phyloP scores from a whole-genome alignment of 331 rosid genomes.

The Acacia concinna region DNA sequence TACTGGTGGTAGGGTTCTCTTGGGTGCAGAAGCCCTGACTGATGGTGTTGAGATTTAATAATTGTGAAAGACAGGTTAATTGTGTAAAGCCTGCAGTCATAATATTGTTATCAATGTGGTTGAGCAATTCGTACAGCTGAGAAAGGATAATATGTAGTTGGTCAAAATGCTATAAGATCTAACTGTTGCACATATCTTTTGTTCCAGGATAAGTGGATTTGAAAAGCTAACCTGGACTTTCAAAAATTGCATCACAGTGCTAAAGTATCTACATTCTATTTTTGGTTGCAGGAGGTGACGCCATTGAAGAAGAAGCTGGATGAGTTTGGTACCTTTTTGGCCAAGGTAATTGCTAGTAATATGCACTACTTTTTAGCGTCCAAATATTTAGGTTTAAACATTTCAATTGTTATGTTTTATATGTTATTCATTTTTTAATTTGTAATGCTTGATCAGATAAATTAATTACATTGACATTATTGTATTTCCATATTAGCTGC shows the following conservation, averaged over 20 bases:
- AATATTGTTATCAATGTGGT: slow-evolving; percentile 20
- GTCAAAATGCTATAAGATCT: slow-evolving; percentile 25
- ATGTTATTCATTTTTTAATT: slow-evolving; percentile 23
- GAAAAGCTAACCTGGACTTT: slow-evolving; percentile 24
- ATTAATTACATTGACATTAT: slow-evolving; percentile 19
- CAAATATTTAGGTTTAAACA: slow-evolving; percentile 15
- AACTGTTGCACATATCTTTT: slow-evolving; percentile 10
- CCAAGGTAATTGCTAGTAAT: slow-evolving; percentile 69
- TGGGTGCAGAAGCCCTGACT: slow-evolving; percentile 7
- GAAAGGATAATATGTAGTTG: slow-evolving; percentile 25
- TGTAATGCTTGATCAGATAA: slow-evolving; percentile 13
- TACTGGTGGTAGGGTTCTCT: slow-evolving; percentile 18
- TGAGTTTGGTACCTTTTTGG: slow-evolving; percentile 94
- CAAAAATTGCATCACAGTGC: slow-evolving; percentile 6
- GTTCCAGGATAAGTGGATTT: slow-evolving; percentile 21
- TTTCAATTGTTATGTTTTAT: background rate
- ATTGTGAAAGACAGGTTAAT: slow-evolving; percentile 23
- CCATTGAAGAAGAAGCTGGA: slow-evolving; percentile 97
- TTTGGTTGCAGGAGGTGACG: slow-evolving; percentile 80
- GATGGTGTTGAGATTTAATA: slow-evolving; percentile 17
- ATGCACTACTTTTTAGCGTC: slow-evolving; percentile 16
- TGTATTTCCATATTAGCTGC: slow-evolving; percentile 23
- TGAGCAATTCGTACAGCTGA: slow-evolving; percentile 3
- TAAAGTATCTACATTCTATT: slow-evolving; percentile 30
- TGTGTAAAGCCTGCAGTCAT: background rate